Evolutionary conservation across 2,329 filamentous ascomycete species (phyloP), one percentile per base, ranked within the genome.

Genomic region (Aspergillus clavatus): DNA sequence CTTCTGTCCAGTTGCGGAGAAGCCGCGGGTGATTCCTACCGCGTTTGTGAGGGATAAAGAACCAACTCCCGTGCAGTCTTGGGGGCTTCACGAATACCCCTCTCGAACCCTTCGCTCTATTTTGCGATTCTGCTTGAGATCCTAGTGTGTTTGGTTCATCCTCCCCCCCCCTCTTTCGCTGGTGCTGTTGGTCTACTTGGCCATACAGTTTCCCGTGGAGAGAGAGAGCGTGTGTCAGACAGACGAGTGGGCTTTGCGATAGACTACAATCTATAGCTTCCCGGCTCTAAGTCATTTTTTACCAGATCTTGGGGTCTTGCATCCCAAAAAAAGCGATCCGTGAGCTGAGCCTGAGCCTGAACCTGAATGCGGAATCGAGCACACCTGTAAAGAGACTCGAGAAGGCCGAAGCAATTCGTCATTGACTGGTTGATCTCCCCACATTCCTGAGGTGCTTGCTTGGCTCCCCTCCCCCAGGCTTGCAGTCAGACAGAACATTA

Each of bases 401-500:
- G 31, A 21, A 38, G 44, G 42, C 47, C 28, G 43, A 12, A 21
- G 14, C 31, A 12, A 19, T 47, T 46, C 47, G 43, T 44, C 50
- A 48, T 50, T 39, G 48, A 23, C 42, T 26, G 40, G 51, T 23
- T 42, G 53, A 56, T 55, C 47, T 37, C 37, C 18, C 23, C 56
- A 56, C 56, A 57, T 56, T 57, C 56, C 46, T 42, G 35, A 24
- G 22, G n/a, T 36, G 10, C 10, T 14, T 18, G 28, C 38, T 35
- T 40, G 33, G 45, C 39, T 26, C 31, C 12, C 40, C 53, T 12
- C 11, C 21, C 18, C 38, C n/a, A 28, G 23, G 18, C 38, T 45
- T 43, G 42, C 45, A n/a, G n/a, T n/a, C n/a, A 43, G 42, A 36
- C 42, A 29, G 29, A 22, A 24, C 22, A 37, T 16, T 29, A 38